Evolutionary conservation across 1,284 basidiomycete species (phyloP), one percentile per base, ranked within the genome.

Genomic region (Mycena citricolor): DNA sequence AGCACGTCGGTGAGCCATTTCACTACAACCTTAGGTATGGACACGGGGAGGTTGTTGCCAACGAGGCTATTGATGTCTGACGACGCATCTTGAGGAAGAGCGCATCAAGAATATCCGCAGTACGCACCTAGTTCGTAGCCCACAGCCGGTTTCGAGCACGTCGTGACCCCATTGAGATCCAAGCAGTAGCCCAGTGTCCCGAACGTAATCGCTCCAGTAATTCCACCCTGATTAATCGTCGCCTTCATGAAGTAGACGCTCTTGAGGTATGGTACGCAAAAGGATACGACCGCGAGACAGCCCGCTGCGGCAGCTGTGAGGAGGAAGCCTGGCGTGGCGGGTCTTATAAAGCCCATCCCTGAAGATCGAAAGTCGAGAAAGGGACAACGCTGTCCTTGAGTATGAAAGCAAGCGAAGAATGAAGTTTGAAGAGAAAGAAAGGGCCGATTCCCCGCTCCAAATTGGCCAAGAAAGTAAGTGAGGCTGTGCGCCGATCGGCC

Each of bases 1-100:
- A 95, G 80, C 16, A 81, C 83, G 57, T 93, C 93, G 11, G 92
- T 95, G 58, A 94, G 69, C 85, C 90, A 94, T 71, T 93, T 93
- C 50, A 90, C 85, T 39, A 81, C 74, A 6, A 88, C 77, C 30
- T 77, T 67, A 4, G 92, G 91, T 42, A 94, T 91, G 54, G 90
- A 62, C 28, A 88, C 44, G 46, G 67, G 45, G 6, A 77, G 64
- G 2, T 75, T 67, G 62, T 91, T 76, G 12, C 83, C 86, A 29
- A 94, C 79, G 2, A 94, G 73, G 24, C 67, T 61, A 58, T 93
- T 91, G 54, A 92, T 81, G 58, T 94, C 90, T 93, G 58, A 5
- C 31, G 42, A 31, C 40, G 34, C 31, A 48, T 52, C 52, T 44
- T 60, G 46, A 32, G 43, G 22, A 44, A 14, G 31, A 39, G 25